Conservation (phyloP, 257 asterid species). For the Scutellaria minor region DNA sequence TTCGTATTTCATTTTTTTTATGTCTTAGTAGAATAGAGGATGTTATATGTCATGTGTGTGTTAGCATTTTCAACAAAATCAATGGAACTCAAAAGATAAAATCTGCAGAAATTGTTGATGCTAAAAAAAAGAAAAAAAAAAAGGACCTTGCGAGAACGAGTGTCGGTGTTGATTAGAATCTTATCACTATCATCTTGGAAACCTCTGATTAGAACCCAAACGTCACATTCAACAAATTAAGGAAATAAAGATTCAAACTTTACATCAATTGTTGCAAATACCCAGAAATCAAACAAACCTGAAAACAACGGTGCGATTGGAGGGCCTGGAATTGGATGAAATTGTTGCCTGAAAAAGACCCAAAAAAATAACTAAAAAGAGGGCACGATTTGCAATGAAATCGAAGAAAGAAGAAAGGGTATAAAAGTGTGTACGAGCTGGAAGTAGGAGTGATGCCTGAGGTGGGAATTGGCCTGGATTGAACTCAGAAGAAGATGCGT, state of each 20-base stretch:
- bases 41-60: too few relatives aligned
- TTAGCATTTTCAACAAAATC: too few relatives aligned
- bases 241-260: neutral
- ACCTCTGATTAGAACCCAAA: conserved; percentile 57
- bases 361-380: neutral
- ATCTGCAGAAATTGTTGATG: neutral
- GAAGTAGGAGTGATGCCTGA: conserved; percentile 70
- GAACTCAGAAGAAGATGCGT: conserved; percentile 85
- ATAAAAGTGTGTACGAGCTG: conserved; percentile 60
- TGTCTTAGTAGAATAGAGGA: too few relatives aligned
- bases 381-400: neutral
- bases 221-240: neutral
- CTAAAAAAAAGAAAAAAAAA: neutral
- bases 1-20: too few relatives aligned
- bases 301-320: conserved; percentile 98
- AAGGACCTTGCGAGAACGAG: conserved; percentile 80
- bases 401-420: neutral
- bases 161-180: conserved; percentile 83
- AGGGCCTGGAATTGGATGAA: conserved; percentile 65
- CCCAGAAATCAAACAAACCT: conserved; percentile 45
- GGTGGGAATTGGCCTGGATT: conserved; percentile 75
- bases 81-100: neutral
- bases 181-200: conserved; percentile 70
- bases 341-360: conserved; percentile 70
- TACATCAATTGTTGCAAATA: neutral